Evolutionary conservation across 495 filamentous ascomycete genomes (phyloP).

Genomic region (Achaetomiella virescens): DNA sequence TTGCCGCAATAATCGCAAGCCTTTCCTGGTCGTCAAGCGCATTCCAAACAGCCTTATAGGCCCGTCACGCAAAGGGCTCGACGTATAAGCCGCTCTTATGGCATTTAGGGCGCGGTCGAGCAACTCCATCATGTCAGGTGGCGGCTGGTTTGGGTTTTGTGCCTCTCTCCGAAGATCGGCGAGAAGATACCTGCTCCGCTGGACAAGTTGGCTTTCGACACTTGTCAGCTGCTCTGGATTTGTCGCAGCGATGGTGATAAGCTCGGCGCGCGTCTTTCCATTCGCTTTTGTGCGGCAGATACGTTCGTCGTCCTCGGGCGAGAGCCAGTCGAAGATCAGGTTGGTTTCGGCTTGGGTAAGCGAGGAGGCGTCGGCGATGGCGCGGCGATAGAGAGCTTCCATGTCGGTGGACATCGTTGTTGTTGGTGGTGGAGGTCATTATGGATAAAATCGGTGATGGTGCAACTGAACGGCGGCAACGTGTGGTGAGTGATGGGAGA

Average conservation of each 20-base stretch:
- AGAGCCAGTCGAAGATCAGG: slow-evolving; percentile 6
- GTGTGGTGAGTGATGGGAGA: slow-evolving; percentile 11
- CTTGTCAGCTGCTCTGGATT: slow-evolving; percentile 9
- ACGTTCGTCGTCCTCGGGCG: slow-evolving; percentile 8
- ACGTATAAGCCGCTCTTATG: neutral
- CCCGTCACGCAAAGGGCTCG: neutral
- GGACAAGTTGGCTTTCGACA: slow-evolving; percentile 5
- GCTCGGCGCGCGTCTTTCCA: slow-evolving; percentile 13
- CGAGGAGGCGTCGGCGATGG: slow-evolving; percentile 9
- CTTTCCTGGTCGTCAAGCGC: slow-evolving; percentile 12
- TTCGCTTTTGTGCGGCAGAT: slow-evolving; percentile 11
- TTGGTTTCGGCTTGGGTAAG: slow-evolving; percentile 13
- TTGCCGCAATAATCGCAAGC: slow-evolving; percentile 6
- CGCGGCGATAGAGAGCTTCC: slow-evolving; percentile 10
- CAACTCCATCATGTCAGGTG: slow-evolving; percentile 5
- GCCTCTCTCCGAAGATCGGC: slow-evolving; percentile 7
- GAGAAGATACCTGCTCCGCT: neutral
- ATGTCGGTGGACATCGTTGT: slow-evolving; percentile 7
- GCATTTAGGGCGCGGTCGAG: neutral
- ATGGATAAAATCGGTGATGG: neutral
- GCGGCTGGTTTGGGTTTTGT: slow-evolving; percentile 12
- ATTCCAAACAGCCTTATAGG: slow-evolving; percentile 7
- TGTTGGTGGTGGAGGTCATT: slow-evolving; percentile 10
- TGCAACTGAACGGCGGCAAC: neutral
- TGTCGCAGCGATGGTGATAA: slow-evolving; percentile 11